These are phyloP conservation scores for Circinella minor DNA, from an alignment of 371 early-diverging fungal species.

Conservation along the genomic window DNA sequence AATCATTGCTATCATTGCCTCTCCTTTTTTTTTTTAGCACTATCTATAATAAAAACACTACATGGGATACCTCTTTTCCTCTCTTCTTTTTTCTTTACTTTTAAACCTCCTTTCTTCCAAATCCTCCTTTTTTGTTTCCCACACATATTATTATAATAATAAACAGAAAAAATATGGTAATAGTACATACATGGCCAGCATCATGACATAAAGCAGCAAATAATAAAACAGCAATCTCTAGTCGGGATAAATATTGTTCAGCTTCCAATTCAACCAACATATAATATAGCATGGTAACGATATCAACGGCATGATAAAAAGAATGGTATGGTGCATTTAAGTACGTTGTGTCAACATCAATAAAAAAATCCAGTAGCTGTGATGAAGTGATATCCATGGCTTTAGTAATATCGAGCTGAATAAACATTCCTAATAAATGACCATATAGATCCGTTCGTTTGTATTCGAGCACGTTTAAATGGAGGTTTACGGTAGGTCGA, in stretches of 20 bases:
- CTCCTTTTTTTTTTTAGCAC: constrained; percentile 16
- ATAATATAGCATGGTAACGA: constrained; percentile 79
- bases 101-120: background rate
- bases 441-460: constrained; percentile 34
- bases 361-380: constrained; percentile 76
- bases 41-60: no score
- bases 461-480: constrained; percentile 30
- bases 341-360: constrained; percentile 80
- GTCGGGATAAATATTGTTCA: constrained; percentile 58
- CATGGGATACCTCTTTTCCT: background rate
- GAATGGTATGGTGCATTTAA: constrained; percentile 83
- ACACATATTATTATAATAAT: constrained; percentile 1
- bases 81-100: background rate
- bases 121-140: constrained; percentile 17
- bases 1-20: no score
- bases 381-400: constrained; percentile 50
- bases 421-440: constrained; percentile 34
- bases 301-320: constrained; percentile 90
- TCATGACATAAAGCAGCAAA: constrained; percentile 92
- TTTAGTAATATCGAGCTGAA: constrained; percentile 18
- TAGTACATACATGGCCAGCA: constrained; percentile 82
- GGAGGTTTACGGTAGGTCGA: constrained; percentile 17
- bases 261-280: constrained; percentile 70
- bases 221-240: constrained; percentile 77
- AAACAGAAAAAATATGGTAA: background rate